A percentile compares a stretch with the other conserved stretches of the same genome.
These are phyloP conservation scores for Cymbopogon flexuosus DNA, from an alignment of 202 grass and related monocot genomes.

Conservation along the genomic window DNA sequence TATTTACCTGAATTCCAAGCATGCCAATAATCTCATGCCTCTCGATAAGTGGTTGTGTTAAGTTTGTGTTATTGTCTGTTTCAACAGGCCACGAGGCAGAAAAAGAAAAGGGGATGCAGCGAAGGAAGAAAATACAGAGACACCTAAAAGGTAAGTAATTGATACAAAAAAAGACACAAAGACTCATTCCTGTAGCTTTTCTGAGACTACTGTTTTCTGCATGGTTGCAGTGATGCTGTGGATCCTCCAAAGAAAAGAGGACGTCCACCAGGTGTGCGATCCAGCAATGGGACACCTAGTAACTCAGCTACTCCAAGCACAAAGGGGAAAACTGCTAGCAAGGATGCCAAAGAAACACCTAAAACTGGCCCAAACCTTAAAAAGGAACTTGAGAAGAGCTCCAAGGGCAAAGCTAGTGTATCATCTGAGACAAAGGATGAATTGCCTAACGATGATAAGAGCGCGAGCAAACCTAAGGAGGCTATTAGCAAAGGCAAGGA, in stretches of 20 bases:
- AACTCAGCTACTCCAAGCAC: conserved; percentile 36
- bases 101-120: conserved; percentile 34
- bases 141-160: conserved; percentile 18
- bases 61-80: conserved; percentile 27
- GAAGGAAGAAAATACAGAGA: conserved; percentile 39
- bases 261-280: conserved; percentile 41
- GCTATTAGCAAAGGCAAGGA: conserved; percentile 32
- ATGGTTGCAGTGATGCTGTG: conserved; percentile 32
- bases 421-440: conserved; percentile 34
- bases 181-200: background rate
- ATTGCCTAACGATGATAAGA: conserved; percentile 32
- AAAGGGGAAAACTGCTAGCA: conserved; percentile 40
- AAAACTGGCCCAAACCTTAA: conserved; percentile 32
- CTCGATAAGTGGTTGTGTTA: background rate
- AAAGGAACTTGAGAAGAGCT: conserved; percentile 33
- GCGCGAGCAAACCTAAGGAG: conserved; percentile 34
- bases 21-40: background rate
- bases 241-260: conserved; percentile 47
- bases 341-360: conserved; percentile 29
- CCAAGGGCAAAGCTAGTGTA: conserved; percentile 23
- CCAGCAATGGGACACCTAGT: conserved; percentile 19
- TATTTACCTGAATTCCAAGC: background rate
- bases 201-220: conserved; percentile 23
- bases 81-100: conserved; percentile 43
- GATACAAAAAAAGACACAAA: background rate